Percentiles rank a stretch among this genome's conserved stretches.
Conservation (phyloP, 1,139 yeast species). For the Martiniozyma asiatica region DNA sequence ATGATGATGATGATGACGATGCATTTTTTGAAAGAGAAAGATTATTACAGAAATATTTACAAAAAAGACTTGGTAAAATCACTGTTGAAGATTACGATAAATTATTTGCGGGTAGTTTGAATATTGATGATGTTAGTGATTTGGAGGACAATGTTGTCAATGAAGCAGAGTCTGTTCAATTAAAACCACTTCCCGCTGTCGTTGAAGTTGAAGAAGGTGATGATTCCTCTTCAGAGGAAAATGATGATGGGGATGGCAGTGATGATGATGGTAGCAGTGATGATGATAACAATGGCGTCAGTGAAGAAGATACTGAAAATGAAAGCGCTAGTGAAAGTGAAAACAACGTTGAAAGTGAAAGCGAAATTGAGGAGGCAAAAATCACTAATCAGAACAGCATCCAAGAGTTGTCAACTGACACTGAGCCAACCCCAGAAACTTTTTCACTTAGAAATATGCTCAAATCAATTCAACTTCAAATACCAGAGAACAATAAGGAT, state of each 20-base stretch:
- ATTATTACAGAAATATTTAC: conserved; percentile 31
- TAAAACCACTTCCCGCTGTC: conserved; percentile 5
- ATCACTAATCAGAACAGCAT: too few relatives aligned
- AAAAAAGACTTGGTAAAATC: conserved; percentile 21
- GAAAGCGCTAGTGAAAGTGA: conserved; percentile 6
- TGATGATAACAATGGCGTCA: conserved; percentile 6
- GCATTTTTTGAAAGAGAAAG: conserved; percentile 51
- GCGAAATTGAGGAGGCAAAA: conserved; percentile 2
- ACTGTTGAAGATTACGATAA: conserved; percentile 20
- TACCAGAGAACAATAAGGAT: too few relatives aligned
- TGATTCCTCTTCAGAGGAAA: conserved; percentile 1
- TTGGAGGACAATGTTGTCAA: conserved; percentile 9
- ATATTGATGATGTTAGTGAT: conserved; percentile 6
- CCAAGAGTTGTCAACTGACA: too few relatives aligned
- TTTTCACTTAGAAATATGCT: too few relatives aligned
- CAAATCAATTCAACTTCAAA: too few relatives aligned
- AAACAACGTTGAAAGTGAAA: conserved; percentile 9
- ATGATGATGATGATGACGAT: conserved; percentile 47
- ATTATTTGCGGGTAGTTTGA: conserved; percentile 11
- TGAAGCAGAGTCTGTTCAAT: conserved; percentile 6
- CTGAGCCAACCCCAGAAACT: too few relatives aligned
- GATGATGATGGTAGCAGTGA: conserved; percentile 5
- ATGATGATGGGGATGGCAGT: conserved; percentile 4
- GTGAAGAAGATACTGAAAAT: neutral
- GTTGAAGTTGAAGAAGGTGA: conserved; percentile 4